Conservation (phyloP, 2,329 filamentous ascomycete genomes). For the Ceratocystis cacaofunesta region DNA sequence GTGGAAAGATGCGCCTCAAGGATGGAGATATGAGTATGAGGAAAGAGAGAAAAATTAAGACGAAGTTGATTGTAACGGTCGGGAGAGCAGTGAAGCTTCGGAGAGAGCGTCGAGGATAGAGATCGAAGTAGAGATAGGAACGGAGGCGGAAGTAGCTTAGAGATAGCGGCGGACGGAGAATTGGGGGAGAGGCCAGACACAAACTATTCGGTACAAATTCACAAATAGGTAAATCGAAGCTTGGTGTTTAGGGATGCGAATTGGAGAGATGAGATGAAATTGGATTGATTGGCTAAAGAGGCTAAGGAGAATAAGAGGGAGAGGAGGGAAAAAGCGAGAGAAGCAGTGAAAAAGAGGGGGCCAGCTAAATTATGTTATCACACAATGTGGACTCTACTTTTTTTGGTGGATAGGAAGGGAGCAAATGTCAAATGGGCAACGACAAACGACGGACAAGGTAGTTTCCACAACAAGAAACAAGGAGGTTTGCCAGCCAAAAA, state of each 20-base stretch:
- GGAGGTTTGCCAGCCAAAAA: background rate
- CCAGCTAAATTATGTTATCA: background rate
- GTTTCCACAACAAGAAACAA: background rate
- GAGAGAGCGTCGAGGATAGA: background rate
- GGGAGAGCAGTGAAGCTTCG: background rate
- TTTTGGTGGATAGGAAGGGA: background rate
- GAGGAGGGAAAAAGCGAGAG: slow-evolving; percentile 2
- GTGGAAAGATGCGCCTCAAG: slow-evolving; percentile 3
- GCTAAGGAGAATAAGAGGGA: background rate
- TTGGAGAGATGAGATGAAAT: background rate
- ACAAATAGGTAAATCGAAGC: background rate
- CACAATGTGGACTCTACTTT: background rate
- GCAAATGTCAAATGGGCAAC: background rate
- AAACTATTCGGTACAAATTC: background rate
- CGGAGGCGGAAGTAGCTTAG: background rate
- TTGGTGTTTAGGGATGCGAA: background rate
- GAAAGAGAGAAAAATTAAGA: background rate
- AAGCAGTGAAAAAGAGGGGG: slow-evolving; percentile 1
- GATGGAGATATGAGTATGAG: background rate
- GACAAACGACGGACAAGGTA: slow-evolving; percentile 1
- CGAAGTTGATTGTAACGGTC: background rate
- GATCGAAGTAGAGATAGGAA: background rate
- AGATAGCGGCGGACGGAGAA: background rate
- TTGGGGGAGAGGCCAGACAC: background rate
- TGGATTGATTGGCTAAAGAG: background rate